phyloP scores from a whole-genome alignment of 805 yeast genomes.

The Teunomyces cretensis region DNA sequence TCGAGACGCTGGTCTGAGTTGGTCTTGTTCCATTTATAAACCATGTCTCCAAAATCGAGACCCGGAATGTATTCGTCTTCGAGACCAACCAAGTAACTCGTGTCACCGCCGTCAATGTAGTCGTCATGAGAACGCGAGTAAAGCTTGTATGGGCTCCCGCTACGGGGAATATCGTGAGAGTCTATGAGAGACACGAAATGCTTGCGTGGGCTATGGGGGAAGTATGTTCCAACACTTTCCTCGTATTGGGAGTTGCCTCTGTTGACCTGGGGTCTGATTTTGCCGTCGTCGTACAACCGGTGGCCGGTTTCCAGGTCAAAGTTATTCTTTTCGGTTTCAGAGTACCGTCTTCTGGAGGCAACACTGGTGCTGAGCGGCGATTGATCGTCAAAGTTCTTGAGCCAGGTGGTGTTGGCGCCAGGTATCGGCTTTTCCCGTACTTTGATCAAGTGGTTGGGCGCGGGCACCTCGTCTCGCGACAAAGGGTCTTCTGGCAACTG shows the following conservation, averaged over 20 bases:
- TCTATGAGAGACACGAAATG: not conserved
- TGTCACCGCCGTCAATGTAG: slow-evolving; percentile 13
- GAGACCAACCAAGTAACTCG: slow-evolving; percentile 43
- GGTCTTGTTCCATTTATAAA: slow-evolving; percentile 47
- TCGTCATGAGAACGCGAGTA: slow-evolving; percentile 34
- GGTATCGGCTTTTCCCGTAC: not conserved
- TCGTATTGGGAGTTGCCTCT: slow-evolving; percentile 5
- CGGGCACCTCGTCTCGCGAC: not conserved
- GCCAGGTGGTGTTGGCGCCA: not conserved
- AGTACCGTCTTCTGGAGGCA: slow-evolving; percentile 46
- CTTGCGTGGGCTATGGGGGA: slow-evolving; percentile 10
- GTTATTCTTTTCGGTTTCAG: slow-evolving; percentile 64
- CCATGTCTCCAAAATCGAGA: slow-evolving; percentile 52
- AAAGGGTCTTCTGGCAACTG: slow-evolving; percentile 3
- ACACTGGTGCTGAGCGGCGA: slow-evolving; percentile 1
- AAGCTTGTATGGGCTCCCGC: slow-evolving; percentile 16
- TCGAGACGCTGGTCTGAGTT: slow-evolving; percentile 15
- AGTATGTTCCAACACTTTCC: slow-evolving; percentile 6
- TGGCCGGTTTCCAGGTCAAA: slow-evolving; percentile 57
- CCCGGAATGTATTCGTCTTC: slow-evolving; percentile 81
- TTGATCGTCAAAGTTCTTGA: not conserved
- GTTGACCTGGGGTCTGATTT: slow-evolving; percentile 41
- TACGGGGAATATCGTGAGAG: not conserved
- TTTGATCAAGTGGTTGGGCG: not conserved
- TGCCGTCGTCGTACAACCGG: slow-evolving; percentile 52